Base-by-base conservation (phyloP, 2,329 filamentous ascomycete genomes). In the Fusarium keratoplasticum region DNA sequence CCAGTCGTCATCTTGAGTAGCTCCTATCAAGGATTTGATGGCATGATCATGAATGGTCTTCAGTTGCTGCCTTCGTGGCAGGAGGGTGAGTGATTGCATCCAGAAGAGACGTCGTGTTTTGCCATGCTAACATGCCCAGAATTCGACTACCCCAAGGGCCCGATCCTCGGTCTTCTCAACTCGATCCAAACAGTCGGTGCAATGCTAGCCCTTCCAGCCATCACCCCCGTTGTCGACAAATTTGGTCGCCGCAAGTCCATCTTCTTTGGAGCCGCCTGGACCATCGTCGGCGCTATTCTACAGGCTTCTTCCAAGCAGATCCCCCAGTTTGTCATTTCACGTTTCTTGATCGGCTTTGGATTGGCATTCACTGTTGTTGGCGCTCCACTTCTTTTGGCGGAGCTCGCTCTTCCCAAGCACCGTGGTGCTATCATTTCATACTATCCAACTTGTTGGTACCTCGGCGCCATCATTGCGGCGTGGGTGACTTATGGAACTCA, bases 1-100 rank as follows among this genome's bases (percentile, higher is more conserved):
- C 63, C 63, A 4, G 35, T 65, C 40, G 54, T 65, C 31, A 65
- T 65, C 36, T 3, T 65, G 5, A n/a, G 52, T 25, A 57, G 52
- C 1, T 57, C 52, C 3, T 57, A 57, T 18, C 52, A 57, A 36
- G 52, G 52, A 14, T 57, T 57, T 2, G 52, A 57, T 6, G 52
- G 52, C 2, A 57, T 57, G 52, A 57, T 57, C n/a, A 57, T 57
- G 52, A 36, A 57, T 7, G 52, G 52, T 1, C 52, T 57, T 18
- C 52, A 57, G 4, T 6, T 36, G 8, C 13, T 57, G 31, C 52
- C 52, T 35, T 57, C n/a, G 20, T 57, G 52, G 31, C 52, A 57
- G 6, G 52, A 57, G 6, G 52, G 31, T 57, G 20, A 57, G 52
- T 25, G 8, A 31, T 52, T 31, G 5, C 22, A 47, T 47, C 42